phyloP scores from a whole-genome alignment of 352 stramenopile genomes.

The Phytophthora constricta region DNA sequence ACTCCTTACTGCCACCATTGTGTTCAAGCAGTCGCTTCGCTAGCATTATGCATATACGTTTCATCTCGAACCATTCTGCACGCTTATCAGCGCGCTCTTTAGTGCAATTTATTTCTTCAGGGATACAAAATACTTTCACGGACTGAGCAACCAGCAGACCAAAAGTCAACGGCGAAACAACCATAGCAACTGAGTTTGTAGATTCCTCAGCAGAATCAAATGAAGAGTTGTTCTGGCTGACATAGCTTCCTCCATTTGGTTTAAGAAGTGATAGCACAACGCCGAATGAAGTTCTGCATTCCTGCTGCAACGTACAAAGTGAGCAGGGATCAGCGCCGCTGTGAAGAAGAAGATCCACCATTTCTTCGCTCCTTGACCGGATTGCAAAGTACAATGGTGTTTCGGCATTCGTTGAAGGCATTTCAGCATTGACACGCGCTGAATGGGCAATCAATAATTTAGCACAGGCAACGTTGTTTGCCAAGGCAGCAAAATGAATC shows the following conservation, averaged over 20 bases:
- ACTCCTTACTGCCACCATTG: conserved; percentile 45
- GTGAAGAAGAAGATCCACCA: conserved; percentile 57
- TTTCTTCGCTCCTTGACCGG: conserved; percentile 49
- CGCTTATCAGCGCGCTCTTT: conserved; percentile 28
- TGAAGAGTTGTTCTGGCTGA: background rate
- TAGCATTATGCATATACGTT: conserved; percentile 46
- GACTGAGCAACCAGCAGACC: conserved; percentile 45
- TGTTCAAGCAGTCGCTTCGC: conserved; percentile 40
- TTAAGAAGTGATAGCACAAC: conserved; percentile 21
- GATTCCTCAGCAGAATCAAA: background rate
- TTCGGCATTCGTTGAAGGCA: conserved; percentile 45
- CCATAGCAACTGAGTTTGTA: background rate
- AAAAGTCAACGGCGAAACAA: conserved; percentile 61
- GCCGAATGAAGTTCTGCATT: conserved; percentile 45
- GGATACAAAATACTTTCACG: conserved; percentile 33
- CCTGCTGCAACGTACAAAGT: conserved; percentile 49
- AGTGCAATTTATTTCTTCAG: conserved; percentile 24
- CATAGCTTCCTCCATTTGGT: background rate
- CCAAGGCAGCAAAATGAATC: conserved; percentile 64
- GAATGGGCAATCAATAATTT: conserved; percentile 47
- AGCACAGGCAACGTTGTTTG: conserved; percentile 43
- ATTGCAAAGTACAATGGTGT: conserved; percentile 67
- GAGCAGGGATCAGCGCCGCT: conserved; percentile 46
- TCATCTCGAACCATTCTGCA: conserved; percentile 48
- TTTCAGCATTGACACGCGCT: conserved; percentile 51